These are phyloP conservation scores for Hymenotorrendiella dingleyae DNA, from an alignment of 2,329 filamentous ascomycete species.

Conservation along the genomic window DNA sequence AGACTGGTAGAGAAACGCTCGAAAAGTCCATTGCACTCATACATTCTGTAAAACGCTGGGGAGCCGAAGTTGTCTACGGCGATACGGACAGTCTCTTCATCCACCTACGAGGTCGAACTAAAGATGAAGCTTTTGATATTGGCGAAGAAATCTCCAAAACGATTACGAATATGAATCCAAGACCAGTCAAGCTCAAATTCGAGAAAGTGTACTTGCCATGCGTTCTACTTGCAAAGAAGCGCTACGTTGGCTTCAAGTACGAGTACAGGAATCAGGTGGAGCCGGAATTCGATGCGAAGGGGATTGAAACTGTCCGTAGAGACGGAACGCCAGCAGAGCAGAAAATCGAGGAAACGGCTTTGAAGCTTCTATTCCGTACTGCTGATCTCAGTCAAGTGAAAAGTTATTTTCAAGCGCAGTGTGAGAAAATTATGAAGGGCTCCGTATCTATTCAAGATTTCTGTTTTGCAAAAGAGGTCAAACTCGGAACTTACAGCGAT, in stretches of 20 bases:
- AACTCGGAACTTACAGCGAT: conserved; percentile 80
- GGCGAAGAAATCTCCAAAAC: conserved; percentile 86
- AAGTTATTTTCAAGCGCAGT: conserved; percentile 82
- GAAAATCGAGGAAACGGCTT: conserved; percentile 88
- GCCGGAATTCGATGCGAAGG: conserved; percentile 95
- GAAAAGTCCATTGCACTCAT: conserved; percentile 92
- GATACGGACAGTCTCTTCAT: conserved; percentile 96
- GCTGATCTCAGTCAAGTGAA: conserved; percentile 86
- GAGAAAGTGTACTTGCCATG: conserved; percentile 98
- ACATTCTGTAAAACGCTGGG: conserved; percentile 81
- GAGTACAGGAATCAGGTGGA: conserved; percentile 68
- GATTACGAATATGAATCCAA: conserved; percentile 84
- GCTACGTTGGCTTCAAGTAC: conserved; percentile 97
- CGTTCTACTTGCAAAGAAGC: conserved; percentile 89
- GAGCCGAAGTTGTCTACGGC: conserved; percentile 94
- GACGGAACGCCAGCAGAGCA: conserved; percentile 95
- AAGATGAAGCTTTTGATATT: conserved; percentile 84
- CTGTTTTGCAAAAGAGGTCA: conserved; percentile 90
- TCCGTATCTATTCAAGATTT: conserved; percentile 90
- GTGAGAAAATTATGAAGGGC: conserved; percentile 85
- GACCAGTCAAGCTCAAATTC: conserved; percentile 92
- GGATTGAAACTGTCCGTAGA: conserved; percentile 92
- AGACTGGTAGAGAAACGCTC: conserved; percentile 88
- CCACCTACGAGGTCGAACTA: conserved; percentile 78
- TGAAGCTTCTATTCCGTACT: conserved; percentile 86